Evolutionary conservation across 345 rosid genomes (phyloP).

Genomic region (Salix viminalis): DNA sequence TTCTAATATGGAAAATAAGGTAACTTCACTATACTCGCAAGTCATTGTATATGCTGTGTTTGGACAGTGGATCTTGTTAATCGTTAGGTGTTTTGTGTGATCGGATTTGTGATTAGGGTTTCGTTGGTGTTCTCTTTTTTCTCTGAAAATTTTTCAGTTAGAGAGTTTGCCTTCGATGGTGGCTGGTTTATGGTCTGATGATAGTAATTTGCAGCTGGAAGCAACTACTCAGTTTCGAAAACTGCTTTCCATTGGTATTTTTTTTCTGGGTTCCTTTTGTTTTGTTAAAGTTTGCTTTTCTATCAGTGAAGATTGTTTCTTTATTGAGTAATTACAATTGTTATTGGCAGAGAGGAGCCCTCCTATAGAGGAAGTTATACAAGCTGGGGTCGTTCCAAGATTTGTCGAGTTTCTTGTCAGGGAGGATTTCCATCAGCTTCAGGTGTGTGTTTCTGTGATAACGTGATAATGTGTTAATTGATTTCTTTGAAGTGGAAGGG

Average conservation of each 20-base stretch:
- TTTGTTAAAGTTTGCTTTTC: not conserved
- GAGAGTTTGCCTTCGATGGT: conserved; percentile 30
- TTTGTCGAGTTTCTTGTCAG: conserved; percentile 27
- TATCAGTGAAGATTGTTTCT: not conserved
- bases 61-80: not conserved
- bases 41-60: not conserved
- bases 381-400: conserved; percentile 31
- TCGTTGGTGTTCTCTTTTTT: not conserved
- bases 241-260: conserved; percentile 25
- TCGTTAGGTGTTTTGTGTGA: not conserved
- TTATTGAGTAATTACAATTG: not conserved
- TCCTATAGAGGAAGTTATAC: conserved; percentile 29
- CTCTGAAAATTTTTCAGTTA: conserved; percentile 10
- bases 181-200: conserved; percentile 24
- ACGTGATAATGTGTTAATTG: not conserved
- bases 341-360: conserved; percentile 14
- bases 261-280: not conserved
- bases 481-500: not conserved
- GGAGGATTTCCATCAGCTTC: conserved; percentile 28
- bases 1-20: conserved; percentile 21
- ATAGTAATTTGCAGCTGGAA: conserved; percentile 22
- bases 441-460: conserved; percentile 11
- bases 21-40: not conserved
- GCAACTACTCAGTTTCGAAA: conserved; percentile 30
- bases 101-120: not conserved